Percentiles rank a stretch among this genome's conserved stretches.
These are phyloP conservation scores for Camelina neglecta DNA, from an alignment of 345 rosid species.

Conservation along the genomic window DNA sequence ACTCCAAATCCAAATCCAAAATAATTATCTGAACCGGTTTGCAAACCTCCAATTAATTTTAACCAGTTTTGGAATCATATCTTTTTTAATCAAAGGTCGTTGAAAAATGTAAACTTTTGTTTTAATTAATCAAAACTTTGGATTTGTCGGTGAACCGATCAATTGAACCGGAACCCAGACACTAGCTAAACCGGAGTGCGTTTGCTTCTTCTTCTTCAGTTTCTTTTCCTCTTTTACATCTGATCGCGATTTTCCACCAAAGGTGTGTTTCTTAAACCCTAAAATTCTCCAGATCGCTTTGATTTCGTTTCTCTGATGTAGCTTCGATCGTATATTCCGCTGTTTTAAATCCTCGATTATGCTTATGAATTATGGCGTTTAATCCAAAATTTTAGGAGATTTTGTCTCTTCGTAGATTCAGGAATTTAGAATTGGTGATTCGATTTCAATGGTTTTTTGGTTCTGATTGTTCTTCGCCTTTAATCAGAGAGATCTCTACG, in stretches of 20 bases:
- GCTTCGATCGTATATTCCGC: constrained; percentile 14
- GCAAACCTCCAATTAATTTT: not conserved
- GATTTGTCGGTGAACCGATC: not conserved
- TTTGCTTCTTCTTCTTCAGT: constrained; percentile 15
- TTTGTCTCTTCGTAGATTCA: constrained; percentile 12
- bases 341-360: not conserved
- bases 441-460: not conserved
- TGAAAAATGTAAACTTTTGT: not conserved
- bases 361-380: not conserved
- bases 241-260: constrained; percentile 24
- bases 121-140: not conserved
- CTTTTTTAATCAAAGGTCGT: not conserved
- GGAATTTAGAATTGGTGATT: not conserved
- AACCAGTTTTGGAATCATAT: not conserved
- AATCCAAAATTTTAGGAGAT: not conserved
- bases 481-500: not conserved
- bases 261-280: constrained; percentile 31
- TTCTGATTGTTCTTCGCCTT: constrained; percentile 23
- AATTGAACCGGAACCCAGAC: constrained; percentile 2
- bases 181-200: constrained; percentile 21
- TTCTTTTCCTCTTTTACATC: constrained; percentile 35
- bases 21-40: not conserved
- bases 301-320: constrained; percentile 11
- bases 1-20: constrained; percentile 27
- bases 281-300: constrained; percentile 20